Base-by-base conservation (phyloP, 306 rosid species). In the Gastrolobium villosum region DNA sequence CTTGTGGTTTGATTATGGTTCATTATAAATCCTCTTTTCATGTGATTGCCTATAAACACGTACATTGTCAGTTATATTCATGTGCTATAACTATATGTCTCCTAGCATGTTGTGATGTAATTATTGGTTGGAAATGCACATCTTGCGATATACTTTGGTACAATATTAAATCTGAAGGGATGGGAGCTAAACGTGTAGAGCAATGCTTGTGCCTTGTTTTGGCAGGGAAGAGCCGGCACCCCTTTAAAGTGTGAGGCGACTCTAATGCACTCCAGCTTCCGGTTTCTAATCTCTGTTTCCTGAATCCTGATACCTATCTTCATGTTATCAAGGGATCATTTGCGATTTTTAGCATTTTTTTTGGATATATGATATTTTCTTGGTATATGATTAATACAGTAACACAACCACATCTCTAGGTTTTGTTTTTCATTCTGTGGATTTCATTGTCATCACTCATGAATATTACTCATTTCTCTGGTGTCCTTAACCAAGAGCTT, bases 141-240 rank as follows among this genome's bases (percentile, higher is more conserved):
- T 50, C 72, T 39, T 75, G 65, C 30, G 3, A 70, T 14, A 55
- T 57, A 45, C 41, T 65, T 65, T 65, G 49, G 67, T 84, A 65
- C 5, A 37, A 13, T 54, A 6, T 71, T 65, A 64, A 64, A 10
- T 70, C 37, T 60, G 31, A 79, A 31, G 10, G 65, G 50, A 46
- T 77, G 79, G 78, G 71, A 72, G 54, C 65, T 84, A 75, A 72
- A 72, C 72, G 55, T 11, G 44, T 79, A 13, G 80, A 72, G 68
- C 82, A 74, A 63, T 69, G 6, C 74, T 65, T 70, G 50, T 76
- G 74, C 79, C 77, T 79, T 77, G 68, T 76, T 61, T 79, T 70
- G 78, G 75, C 75, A 35, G 75, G 84, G 81, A 79, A 53, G 75
- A 68, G 63, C 75, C 6, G 32, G 45, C 10, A 1, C 72, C 60